Percentiles rank a stretch among this genome's conserved stretches.
Evolutionary conservation across 768 basidiomycete genomes (phyloP).

Genomic region (Asterophora lycoperdoides): DNA sequence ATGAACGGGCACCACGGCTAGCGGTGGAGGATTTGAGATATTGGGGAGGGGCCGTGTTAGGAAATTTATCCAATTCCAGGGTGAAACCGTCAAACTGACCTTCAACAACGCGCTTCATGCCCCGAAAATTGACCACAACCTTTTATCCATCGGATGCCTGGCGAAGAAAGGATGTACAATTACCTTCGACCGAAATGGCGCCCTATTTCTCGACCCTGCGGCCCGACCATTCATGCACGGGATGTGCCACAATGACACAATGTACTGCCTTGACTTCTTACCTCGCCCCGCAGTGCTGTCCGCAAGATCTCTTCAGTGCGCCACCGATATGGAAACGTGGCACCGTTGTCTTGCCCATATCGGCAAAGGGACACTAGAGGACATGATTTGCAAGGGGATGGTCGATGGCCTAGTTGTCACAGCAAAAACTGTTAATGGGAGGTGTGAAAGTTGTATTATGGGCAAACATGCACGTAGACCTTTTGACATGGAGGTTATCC

Average conservation of each 20-base stretch:
- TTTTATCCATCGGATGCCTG: slow-evolving; percentile 9
- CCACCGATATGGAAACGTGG: too few species aligned
- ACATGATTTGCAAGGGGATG: not conserved
- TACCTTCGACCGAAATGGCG: not conserved
- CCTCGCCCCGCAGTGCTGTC: not conserved
- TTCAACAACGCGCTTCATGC: too few species aligned
- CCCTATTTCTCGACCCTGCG: not conserved
- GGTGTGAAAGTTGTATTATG: too few species aligned
- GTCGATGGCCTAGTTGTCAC: not conserved
- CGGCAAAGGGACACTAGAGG: too few species aligned
- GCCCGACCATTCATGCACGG: not conserved
- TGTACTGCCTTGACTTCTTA: not conserved
- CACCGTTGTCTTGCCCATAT: not conserved
- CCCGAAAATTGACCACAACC: slow-evolving; percentile 6
- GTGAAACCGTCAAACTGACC: too few species aligned
- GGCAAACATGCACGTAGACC: too few species aligned
- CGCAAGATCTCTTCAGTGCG: not conserved
- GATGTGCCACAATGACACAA: not conserved
- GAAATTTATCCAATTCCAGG: too few species aligned
- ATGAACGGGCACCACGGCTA: not conserved
- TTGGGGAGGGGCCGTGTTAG: not conserved
- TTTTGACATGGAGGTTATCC: not conserved
- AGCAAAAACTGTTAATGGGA: not conserved
- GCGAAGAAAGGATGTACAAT: too few species aligned
- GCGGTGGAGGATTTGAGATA: not conserved